Percentiles rank a stretch among this genome's conserved stretches.
phyloP scores from a whole-genome alignment of 2,329 filamentous ascomycete genomes.

The Venturiaceae sp. region DNA sequence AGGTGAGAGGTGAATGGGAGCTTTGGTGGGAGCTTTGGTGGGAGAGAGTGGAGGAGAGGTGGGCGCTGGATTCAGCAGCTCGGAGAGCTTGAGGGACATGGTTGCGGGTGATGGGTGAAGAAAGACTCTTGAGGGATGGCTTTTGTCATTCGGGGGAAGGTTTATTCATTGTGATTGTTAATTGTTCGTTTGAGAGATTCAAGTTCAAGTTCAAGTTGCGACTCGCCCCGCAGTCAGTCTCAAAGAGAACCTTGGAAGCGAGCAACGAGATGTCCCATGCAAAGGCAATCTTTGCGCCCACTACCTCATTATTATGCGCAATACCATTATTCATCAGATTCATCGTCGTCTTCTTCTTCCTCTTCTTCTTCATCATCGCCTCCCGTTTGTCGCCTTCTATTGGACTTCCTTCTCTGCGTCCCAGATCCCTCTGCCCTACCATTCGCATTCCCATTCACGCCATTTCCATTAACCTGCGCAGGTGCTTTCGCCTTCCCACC shows the following conservation, averaged over 20 bases:
- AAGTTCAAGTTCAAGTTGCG: too few relatives aligned
- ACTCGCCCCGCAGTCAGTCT: too few relatives aligned
- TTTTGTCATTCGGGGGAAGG: not conserved
- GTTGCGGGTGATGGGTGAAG: not conserved
- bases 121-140: not conserved
- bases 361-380: conserved; percentile 13
- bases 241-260: too few relatives aligned
- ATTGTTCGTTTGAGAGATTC: too few relatives aligned
- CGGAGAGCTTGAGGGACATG: conserved; percentile 21
- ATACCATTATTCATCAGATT: not conserved
- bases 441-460: not conserved
- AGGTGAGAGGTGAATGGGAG: not conserved
- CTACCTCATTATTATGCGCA: not conserved
- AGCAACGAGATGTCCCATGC: too few relatives aligned
- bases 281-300: too few relatives aligned
- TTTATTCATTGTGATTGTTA: too few relatives aligned
- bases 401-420: not conserved
- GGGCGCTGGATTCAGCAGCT: conserved; percentile 26
- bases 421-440: not conserved
- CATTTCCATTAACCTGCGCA: conserved; percentile 13
- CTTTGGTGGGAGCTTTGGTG: not conserved
- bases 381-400: not conserved
- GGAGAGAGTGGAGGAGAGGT: conserved; percentile 6
- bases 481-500: not conserved
- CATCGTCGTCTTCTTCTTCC: not conserved